Evolutionary conservation across 768 basidiomycete species (phyloP), one percentile per base, ranked within the genome.

Genomic region (Coprinellus micaceus): DNA sequence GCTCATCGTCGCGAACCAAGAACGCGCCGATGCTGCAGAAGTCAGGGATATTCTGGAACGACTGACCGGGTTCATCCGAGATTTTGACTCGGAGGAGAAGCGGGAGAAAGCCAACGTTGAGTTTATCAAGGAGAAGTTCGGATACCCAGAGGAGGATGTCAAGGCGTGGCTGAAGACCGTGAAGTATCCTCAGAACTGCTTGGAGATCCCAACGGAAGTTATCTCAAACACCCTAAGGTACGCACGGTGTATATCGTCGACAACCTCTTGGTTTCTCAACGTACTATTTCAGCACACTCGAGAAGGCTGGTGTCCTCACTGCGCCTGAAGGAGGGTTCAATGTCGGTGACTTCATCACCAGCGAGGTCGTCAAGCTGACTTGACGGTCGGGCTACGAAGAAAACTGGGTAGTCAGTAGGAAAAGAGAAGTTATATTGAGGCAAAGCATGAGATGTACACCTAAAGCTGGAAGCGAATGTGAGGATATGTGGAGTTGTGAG

Each of bases 1-100:
- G 96, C 74, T 91, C 56, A 91, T 98, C 64, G 95, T 91, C 24
- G 92, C 92, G 7, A 88, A 92, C 60, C 87, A 77, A 17, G 69
- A 77, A n/a, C 81, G 88, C 15, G 83, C 86, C 26, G 69, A 82
- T 3, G 58, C 79, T 0, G 63, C 67, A 1, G 75, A 74, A 0
- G 73, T 94, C 13, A 68, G 69, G 17, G 50, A 68, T 2, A 97
- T 97, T 73, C 74, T 98, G 13, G 57, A 74, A 4, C 68, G 71
- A 25, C 79, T 98, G 21, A 82, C 88, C 4, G 70, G 63, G 4
- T 84, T 86, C 64, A 88, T 95, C 19, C 77, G 75, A 25, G 69
- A 67, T 9, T 98, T 97, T 71, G 73, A 86, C 57, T 81, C 82
- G 0, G 60, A 71, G 2, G 83, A 84, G 44, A 77, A 77, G 12